Evolutionary conservation across 169 alveolate genomes (phyloP), one percentile per base, ranked within the genome.

Genomic region (Blepharisma undulans): DNA sequence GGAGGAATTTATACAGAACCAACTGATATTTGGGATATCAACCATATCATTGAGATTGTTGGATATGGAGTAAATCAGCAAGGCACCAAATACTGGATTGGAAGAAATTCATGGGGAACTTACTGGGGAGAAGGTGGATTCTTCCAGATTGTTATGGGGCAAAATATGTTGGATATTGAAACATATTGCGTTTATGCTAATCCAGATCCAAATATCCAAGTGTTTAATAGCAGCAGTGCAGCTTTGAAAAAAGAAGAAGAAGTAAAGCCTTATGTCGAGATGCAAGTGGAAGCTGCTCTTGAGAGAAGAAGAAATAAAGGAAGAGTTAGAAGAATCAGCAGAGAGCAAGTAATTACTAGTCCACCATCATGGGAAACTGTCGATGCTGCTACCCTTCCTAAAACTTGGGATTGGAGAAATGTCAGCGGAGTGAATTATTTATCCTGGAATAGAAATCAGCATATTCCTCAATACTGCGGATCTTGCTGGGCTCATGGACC

Each of bases 401-500:
- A 84, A 16, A 33, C 90, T n/a, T 93, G 87, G 89, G 89, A 82
- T 30, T 82, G 89, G 89, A 21, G 89, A 34, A 82, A 82, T 71
- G 91, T 94, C 6, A 81, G 36, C n/a, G 93, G 93, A 48, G 89
- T 90, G 1, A 96, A 94, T 77, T 96, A 94, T 81, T 74, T 94
- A 48, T 94, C 97, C 27, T 93, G 93, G 93, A 94, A 85, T 29
- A 91, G 91, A 88, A 96, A 95, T 84, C 94, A 96, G 92, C 97
- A 94, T 72, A 92, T 94, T 81, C 98, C 97, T 22, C 60, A 87
- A 32, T 95, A 94, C 78, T 97, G 99, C 89, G 98, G 98, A 60
- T 94, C 97, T 78, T 97, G 99, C 92, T 97, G 98, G 98, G 97
- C 98, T 32, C 97, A 95, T 72, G 98, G 97, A 19, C 93, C 97